These are phyloP conservation scores for Botrytis deweyae DNA, from an alignment of 2,329 filamentous ascomycete species.

Conservation along the genomic window DNA sequence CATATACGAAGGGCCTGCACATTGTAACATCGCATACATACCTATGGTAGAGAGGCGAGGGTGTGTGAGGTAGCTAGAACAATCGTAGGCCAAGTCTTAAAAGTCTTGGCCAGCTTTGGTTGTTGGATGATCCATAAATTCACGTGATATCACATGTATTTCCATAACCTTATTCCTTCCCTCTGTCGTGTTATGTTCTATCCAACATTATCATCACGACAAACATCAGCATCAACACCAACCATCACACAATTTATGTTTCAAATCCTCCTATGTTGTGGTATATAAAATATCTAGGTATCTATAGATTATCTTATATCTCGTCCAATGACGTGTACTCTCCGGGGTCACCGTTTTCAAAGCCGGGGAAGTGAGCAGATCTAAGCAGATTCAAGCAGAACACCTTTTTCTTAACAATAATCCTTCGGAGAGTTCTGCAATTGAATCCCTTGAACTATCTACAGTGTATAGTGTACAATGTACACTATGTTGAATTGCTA, in stretches of 20 bases:
- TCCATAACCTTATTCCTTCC: neutral
- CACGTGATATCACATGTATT: neutral
- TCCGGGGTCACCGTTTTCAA: neutral
- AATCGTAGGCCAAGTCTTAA: neutral
- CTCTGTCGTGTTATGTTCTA: neutral
- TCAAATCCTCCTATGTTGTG: neutral
- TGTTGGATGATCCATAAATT: neutral
- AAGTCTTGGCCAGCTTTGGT: neutral
- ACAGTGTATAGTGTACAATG: neutral
- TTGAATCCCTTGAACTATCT: neutral
- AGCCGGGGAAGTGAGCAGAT: too few species aligned
- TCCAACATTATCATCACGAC: neutral
- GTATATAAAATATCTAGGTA: neutral
- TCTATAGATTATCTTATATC: neutral
- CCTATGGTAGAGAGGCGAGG: neutral
- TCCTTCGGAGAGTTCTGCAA: neutral
- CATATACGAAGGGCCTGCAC: neutral
- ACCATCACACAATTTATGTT: too few species aligned
- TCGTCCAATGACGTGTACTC: neutral
- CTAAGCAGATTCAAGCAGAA: neutral
- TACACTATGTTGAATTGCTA: neutral
- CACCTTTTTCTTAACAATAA: neutral
- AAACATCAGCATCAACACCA: too few species aligned
- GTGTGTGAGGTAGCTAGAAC: neutral
- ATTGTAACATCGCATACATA: neutral